A percentile compares a stretch with the other conserved stretches of the same genome.
These are phyloP conservation scores for Zalerion maritima DNA, from an alignment of 495 filamentous ascomycete species.

Conservation along the genomic window DNA sequence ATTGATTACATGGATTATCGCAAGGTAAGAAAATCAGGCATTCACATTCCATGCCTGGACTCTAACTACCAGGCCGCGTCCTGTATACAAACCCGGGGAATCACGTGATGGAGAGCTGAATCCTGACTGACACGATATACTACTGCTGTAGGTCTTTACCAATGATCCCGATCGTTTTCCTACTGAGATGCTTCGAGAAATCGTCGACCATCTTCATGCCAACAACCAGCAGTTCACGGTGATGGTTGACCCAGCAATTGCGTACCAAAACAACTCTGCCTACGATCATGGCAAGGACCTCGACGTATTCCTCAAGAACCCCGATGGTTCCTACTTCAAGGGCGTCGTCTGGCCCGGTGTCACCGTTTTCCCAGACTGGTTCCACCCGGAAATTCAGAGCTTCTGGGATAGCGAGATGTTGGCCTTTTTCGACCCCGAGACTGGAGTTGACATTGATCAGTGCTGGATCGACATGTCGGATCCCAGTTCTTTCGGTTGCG, in stretches of 20 bases:
- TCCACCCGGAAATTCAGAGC: constrained; percentile 44
- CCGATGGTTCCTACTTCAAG: constrained; percentile 52
- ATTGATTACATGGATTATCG: constrained; percentile 66
- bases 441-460: constrained; percentile 68
- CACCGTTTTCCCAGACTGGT: constrained; percentile 77
- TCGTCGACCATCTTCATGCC: constrained; percentile 57
- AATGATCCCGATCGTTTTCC: constrained; percentile 63
- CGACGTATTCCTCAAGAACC: constrained; percentile 49
- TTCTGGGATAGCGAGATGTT: constrained; percentile 68
- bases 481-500: constrained; percentile 49
- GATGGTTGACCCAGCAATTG: constrained; percentile 80
- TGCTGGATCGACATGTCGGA: constrained; percentile 88
- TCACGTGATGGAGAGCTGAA: too few species aligned
- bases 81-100: not conserved
- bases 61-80: too few species aligned
- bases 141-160: constrained; percentile 43
- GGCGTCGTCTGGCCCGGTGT: constrained; percentile 81
- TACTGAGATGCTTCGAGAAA: constrained; percentile 46
- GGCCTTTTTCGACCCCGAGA: constrained; percentile 47
- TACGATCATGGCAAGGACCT: constrained; percentile 47
- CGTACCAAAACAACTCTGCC: constrained; percentile 48
- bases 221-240: constrained; percentile 68
- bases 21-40: constrained; percentile 24
- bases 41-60: too few species aligned
- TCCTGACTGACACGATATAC: not conserved